phyloP scores from a whole-genome alignment of 2,329 filamentous ascomycete species.

The Alternaria sp. region DNA sequence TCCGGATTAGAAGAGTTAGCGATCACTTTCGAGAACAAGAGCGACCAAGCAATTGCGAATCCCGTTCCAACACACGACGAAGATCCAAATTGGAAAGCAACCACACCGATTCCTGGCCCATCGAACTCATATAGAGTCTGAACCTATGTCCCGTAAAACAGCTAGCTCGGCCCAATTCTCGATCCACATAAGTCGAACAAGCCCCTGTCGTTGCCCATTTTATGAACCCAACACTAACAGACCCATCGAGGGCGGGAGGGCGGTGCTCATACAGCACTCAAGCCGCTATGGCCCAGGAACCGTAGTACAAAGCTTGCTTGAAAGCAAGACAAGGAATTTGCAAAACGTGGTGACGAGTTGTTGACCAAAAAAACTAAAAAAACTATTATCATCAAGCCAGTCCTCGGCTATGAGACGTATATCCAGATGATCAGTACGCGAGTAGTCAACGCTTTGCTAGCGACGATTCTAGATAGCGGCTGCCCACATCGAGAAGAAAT shows the following conservation, averaged over 20 bases:
- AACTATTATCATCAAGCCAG: constrained; percentile 69
- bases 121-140: not conserved
- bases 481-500: constrained; percentile 62
- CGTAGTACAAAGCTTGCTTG: constrained; percentile 43
- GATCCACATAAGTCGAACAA: not conserved
- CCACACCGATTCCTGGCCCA: not conserved
- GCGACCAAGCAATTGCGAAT: not conserved
- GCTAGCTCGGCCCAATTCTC: not conserved
- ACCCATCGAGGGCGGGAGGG: not conserved
- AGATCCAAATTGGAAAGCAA: not conserved
- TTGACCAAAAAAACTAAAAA: constrained; percentile 54
- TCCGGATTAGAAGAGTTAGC: not conserved
- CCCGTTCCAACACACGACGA: not conserved
- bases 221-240: not conserved
- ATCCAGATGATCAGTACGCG: constrained; percentile 58
- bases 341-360: constrained; percentile 69
- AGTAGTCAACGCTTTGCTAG: constrained; percentile 63
- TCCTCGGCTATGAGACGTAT: constrained; percentile 64
- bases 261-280: not conserved
- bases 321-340: constrained; percentile 62
- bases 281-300: constrained; percentile 4
- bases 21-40: not conserved
- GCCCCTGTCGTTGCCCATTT: not conserved
- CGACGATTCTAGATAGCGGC: constrained; percentile 53
- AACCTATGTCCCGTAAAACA: not conserved